phyloP scores from a whole-genome alignment of 139 green algal species.

The Astrephomene gubernaculifera region DNA sequence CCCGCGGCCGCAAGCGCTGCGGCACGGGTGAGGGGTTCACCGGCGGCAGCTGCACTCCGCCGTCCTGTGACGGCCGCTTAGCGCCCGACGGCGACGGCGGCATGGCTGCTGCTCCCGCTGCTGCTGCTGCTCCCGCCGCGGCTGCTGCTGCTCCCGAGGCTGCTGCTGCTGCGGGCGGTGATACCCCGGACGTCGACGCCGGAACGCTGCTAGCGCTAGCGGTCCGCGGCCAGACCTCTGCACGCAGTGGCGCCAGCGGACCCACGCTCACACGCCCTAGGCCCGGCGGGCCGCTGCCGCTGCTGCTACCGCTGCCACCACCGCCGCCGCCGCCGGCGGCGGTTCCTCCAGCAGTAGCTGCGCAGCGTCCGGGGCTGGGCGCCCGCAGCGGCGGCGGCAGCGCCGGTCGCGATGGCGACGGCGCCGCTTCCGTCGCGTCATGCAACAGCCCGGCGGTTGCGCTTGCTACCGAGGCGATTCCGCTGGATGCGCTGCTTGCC shows the following conservation, averaged over 20 bases:
- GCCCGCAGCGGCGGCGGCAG: not conserved
- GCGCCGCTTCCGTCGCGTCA: not conserved
- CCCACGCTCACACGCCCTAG: not conserved
- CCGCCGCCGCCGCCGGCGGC: not conserved
- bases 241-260: conserved; percentile 5
- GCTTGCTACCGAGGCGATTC: too few species aligned
- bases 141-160: not conserved
- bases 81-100: not conserved
- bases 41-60: not conserved
- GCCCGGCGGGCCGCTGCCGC: conserved; percentile 2
- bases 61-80: not conserved
- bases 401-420: too few species aligned
- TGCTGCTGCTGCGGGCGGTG: not conserved
- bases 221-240: not conserved
- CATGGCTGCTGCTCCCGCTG: not conserved
- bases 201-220: not conserved
- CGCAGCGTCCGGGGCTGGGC: too few species aligned
- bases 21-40: conserved; percentile 2
- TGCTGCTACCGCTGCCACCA: too few species aligned
- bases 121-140: not conserved
- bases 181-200: not conserved
- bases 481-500: too few species aligned
- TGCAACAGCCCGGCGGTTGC: too few species aligned
- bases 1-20: not conserved
- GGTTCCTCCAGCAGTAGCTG: too few species aligned